Evolutionary conservation across 768 basidiomycete genomes (phyloP).

Genomic region (Clitopilus hobsonii): DNA sequence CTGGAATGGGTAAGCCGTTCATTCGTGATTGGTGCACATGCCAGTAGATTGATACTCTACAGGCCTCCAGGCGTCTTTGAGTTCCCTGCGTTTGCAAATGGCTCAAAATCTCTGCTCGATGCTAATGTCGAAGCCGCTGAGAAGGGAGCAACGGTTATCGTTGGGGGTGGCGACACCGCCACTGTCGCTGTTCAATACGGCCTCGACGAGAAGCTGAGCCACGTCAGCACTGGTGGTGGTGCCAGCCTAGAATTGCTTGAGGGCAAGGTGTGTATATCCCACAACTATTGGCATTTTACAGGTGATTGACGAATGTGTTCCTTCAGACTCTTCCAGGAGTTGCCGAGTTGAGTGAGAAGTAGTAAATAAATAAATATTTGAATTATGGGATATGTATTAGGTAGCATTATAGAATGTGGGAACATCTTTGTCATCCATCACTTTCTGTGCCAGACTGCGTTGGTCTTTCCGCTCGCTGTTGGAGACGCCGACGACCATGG

Average conservation of each 20-base stretch:
- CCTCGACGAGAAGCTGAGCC: conserved; percentile 86
- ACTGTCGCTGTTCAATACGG: conserved; percentile 86
- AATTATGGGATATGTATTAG: conserved; percentile 3
- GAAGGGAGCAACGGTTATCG: conserved; percentile 87
- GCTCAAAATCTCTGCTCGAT: conserved; percentile 80
- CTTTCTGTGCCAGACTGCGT: conserved; percentile 1
- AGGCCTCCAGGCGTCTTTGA: conserved; percentile 98
- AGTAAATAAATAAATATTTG: conserved; percentile 11
- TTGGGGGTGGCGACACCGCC: conserved; percentile 96
- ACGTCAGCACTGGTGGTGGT: conserved; percentile 95
- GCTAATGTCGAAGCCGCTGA: conserved; percentile 84
- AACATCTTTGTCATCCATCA: conserved; percentile 9
- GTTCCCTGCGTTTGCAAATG: conserved; percentile 85
- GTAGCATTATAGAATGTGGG: conserved; percentile 4
- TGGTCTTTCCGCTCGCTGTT: background rate
- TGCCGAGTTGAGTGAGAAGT: conserved; percentile 83
- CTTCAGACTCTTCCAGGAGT: conserved; percentile 83
- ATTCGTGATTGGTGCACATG: background rate
- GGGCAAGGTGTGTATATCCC: conserved; percentile 71
- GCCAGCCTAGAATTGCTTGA: conserved; percentile 94
- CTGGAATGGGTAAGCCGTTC: conserved; percentile 76
- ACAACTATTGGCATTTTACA: background rate
- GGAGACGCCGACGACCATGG: conserved; percentile 43
- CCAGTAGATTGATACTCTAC: conserved; percentile 4
- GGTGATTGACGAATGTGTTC: conserved; percentile 12